Percentiles rank a stretch among this genome's conserved stretches.
These are phyloP conservation scores for Lactarius quietus DNA, from an alignment of 768 basidiomycete species.

Conservation along the genomic window DNA sequence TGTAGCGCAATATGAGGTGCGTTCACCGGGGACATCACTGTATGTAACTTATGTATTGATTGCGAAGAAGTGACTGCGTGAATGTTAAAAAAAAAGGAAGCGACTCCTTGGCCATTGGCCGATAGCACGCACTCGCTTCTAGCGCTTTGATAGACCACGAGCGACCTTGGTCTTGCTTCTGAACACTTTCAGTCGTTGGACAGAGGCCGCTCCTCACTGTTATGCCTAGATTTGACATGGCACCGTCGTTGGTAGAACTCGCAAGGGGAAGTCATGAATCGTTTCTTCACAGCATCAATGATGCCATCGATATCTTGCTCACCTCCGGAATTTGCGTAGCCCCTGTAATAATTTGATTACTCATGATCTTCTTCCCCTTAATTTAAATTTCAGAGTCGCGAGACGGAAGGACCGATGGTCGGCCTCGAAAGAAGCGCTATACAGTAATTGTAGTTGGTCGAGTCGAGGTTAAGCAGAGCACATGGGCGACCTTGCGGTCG, in stretches of 20 bases:
- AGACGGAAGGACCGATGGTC: background rate
- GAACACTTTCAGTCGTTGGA: background rate
- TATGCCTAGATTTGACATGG: background rate
- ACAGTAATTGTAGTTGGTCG: background rate
- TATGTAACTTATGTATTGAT: too few relatives aligned
- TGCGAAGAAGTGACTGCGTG: background rate
- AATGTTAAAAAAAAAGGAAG: background rate
- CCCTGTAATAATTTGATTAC: background rate
- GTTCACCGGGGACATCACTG: slow-evolving; percentile 7
- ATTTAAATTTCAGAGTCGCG: background rate
- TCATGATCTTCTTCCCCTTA: background rate
- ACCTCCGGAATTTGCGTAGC: background rate
- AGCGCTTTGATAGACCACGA: background rate
- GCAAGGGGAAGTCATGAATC: background rate
- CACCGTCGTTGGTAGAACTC: background rate
- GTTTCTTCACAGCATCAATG: background rate
- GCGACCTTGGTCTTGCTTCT: background rate
- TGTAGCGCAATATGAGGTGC: background rate
- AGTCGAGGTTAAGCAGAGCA: background rate
- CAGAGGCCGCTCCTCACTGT: background rate
- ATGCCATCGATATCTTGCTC: background rate
- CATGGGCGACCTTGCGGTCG: slow-evolving; percentile 2
- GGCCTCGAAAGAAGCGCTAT: background rate
- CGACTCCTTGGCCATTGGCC: background rate
- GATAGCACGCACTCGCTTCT: background rate